Evolutionary conservation across 495 filamentous ascomycete genomes (phyloP), one percentile per base, ranked within the genome.

Genomic region (Xylaria telfairii): DNA sequence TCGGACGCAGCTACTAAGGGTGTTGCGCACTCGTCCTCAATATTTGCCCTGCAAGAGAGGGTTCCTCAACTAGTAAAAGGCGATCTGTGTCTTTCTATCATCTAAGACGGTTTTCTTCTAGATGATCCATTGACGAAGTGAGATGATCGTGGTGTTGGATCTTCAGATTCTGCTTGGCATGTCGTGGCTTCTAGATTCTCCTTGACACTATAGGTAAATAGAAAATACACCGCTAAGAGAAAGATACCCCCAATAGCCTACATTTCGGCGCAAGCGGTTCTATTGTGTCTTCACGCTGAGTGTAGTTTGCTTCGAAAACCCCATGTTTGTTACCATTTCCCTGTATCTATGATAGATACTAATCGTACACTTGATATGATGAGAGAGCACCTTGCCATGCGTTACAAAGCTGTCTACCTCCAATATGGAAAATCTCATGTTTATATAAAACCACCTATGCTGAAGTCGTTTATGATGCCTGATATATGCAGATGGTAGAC

Each of bases 1-100:
- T 96, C 80, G 94, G 94, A 67, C 87, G 94, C 61, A 87, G 84
- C 74, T 88, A 88, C 72, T 88, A 84, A 26, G 37, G 44, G 8
- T 28, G 28, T 59, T 15, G 21, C 28, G 51, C 26, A 39, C 24
- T n/a, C 19, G 17, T 28, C 30, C 30, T 37, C 41, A 21, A 49
- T 49, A 39, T 54, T n/a, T 3, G n/a, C 34, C 17, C 24, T 67
- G 17, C 21, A 21, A 21, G 47, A 24, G 41, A 24, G 15, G 26
- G 10, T 15, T 54, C 51, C 42, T 41, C 21, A 41, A 41, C 56
- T 41, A 39, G 32, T 65, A 26, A 47, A 26, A 34, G 51, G 34
- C 21, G 42, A 62, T 24, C 3, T 41, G 26, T 24, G 41, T n/a
- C 28, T 32, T 59, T 59, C 32, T 7, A 21, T 59, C 32, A n/a